These are phyloP conservation scores for Cryptococcus floricola DNA, from an alignment of 1,284 basidiomycete genomes.

Conservation along the genomic window DNA sequence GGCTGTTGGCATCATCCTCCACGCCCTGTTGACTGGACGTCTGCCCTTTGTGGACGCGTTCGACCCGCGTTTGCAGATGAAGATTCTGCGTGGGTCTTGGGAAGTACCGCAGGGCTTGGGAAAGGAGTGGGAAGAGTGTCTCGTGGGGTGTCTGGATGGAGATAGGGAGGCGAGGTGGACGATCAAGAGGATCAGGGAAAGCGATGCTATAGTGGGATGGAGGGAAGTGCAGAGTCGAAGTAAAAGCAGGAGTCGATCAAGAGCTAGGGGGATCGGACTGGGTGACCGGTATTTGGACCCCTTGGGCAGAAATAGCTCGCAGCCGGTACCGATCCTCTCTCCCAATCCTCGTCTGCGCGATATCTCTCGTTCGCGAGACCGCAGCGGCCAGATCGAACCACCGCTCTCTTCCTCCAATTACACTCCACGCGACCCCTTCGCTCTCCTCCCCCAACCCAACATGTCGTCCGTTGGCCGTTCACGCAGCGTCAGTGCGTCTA, in stretches of 20 bases:
- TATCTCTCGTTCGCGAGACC: constrained; percentile 4
- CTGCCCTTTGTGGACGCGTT: constrained; percentile 82
- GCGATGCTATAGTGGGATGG: constrained; percentile 77
- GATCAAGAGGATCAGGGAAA: constrained; percentile 66
- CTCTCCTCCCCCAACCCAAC: constrained; percentile 1
- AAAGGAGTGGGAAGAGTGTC: constrained; percentile 64
- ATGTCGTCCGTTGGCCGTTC: constrained; percentile 2
- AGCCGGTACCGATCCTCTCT: constrained; percentile 12
- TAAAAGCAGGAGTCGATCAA: constrained; percentile 26
- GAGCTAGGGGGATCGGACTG: constrained; percentile 8
- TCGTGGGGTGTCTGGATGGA: constrained; percentile 69
- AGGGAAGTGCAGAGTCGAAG: constrained; percentile 49
- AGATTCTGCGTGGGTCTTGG: constrained; percentile 75
- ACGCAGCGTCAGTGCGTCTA: constrained; percentile 14
- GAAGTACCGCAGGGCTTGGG: constrained; percentile 56
- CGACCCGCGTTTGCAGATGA: constrained; percentile 83
- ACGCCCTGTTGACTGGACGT: constrained; percentile 71
- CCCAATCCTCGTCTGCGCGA: neutral
- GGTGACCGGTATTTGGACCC: constrained; percentile 3
- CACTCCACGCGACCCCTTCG: constrained; percentile 1
- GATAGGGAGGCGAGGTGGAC: constrained; percentile 64
- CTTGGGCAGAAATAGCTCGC: constrained; percentile 2
- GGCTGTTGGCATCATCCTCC: constrained; percentile 84
- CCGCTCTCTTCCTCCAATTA: no score
- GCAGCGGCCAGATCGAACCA: neutral